Base-by-base conservation (phyloP, 768 basidiomycete species). In the Suillus variegatus region DNA sequence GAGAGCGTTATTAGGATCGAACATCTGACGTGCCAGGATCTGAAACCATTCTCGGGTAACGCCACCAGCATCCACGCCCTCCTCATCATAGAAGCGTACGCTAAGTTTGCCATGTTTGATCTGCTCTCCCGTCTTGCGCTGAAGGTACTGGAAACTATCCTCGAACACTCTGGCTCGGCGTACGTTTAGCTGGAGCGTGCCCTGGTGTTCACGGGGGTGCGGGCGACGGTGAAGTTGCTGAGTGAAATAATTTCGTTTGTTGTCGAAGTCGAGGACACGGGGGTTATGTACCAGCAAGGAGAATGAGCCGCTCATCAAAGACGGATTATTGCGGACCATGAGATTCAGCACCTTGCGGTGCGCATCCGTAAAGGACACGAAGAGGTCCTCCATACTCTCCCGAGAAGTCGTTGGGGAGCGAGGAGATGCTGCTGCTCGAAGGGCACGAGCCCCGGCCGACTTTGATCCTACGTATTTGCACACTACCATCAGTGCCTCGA, bases 11-110 rank as follows among this genome's bases (percentile, higher is more conserved):
- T 97, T 94, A 32, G 97, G 97, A 76, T 99, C 95, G 79, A 99
- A 99, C 92, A 99, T 99, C 76, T 97, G 95, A 60, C 95, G 86
- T 1, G 97, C 96, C 20, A 99, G 88, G 61, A 97, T 97, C 72
- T 95, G 93, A 89, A 96, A 98, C 95, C 96, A 98, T 80, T 99
- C 96, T 65, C 97, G 86, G 9, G 97, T 97, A 43, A 99, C 94
- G 69, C 97, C 97, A 25, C 97, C 97, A 0, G 97, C 97, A 74
- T 99, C 97, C 25, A 99, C 94, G 61, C 97, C 97, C 73, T 99
- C 97, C 73, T 99, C 97, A 64, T 95, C 92, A 72, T 94, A 94
- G 80, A 97, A 99, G 61, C 95, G 90, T 65, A 98, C 89, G 73
- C 91, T 97, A 64, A 99, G 88, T 76, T 99, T 99, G 68, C 97